Evolutionary conservation across 2,329 filamentous ascomycete genomes (phyloP), one percentile per base, ranked within the genome.

Genomic region (Zelopaecilomyces penicillatus): DNA sequence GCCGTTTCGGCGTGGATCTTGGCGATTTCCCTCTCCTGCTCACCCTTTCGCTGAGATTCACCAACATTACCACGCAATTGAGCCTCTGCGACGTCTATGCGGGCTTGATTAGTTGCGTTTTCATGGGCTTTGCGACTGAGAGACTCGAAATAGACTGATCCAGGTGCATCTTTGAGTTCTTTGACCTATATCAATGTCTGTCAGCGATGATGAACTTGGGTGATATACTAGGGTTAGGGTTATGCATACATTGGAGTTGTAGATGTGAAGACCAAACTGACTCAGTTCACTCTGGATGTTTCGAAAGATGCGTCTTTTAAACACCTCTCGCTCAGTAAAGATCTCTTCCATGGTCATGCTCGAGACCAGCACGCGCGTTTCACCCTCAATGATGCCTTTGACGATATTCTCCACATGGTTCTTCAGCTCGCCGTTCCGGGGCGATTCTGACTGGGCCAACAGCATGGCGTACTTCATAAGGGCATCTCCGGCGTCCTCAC

Each of bases 261-360:
- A 82, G 60, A 87, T 86, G 57, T 79, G 78, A 7, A 93, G 72
- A 46, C 87, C 87, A 56, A 94, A 91, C 54, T 90, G 83, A 51
- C 83, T 75, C 2, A 95, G 74, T 62, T 94, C 88, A 47, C 76
- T 76, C 60, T 90, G 85, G 46, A 91, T 87, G 60, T 87, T 85
- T 52, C 73, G 72, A 64, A 83, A 84, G 54, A 86, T 83, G 52
- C 84, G 81, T 53, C 75, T 76, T 69, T 91, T 87, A 71, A 89
- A 89, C 37, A 84, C 70, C 53, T 86, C 82, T 31, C 85, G 73
- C 64, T 87, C 82, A 48, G 81, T 83, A 64, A 90, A 90, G 47
- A 94, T 85, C 64, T 93, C 87, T 60, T 91, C 87, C 85, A 93
- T 91, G n/a, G 86, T 90, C 85, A 94, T 91, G 54, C 80, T 83